A percentile compares a stretch with the other conserved stretches of the same genome.
These are phyloP conservation scores for Hansenula sp. DNA, from an alignment of 1,139 yeast genomes.

Conservation along the genomic window DNA sequence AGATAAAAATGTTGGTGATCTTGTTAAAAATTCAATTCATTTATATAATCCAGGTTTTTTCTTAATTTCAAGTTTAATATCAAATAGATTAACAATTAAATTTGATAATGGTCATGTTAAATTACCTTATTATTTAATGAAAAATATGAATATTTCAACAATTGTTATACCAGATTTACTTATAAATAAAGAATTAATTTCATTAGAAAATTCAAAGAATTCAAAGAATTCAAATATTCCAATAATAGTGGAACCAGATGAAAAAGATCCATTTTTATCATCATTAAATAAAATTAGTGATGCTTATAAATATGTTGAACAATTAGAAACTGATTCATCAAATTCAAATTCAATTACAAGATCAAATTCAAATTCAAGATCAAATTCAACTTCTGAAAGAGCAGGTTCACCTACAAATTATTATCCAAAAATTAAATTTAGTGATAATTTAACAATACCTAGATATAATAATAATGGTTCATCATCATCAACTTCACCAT, in stretches of 20 bases:
- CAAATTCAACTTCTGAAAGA: neutral
- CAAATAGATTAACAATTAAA: slow-evolving; percentile 26
- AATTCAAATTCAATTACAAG: neutral
- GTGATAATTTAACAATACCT: slow-evolving; percentile 14
- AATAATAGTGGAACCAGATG: neutral
- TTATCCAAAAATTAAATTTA: slow-evolving; percentile 17
- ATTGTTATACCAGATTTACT: slow-evolving; percentile 29
- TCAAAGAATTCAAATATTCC: neutral
- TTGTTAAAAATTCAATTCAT: slow-evolving; percentile 45
- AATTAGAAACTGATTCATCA: neutral
- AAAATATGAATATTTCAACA: slow-evolving; percentile 28
- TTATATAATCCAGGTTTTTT: slow-evolving; percentile 56
- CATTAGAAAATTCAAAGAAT: neutral
- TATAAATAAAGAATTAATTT: slow-evolving; percentile 10
- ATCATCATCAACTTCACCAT: slow-evolving; percentile 3
- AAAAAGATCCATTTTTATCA: neutral
- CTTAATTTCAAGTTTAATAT: slow-evolving; percentile 32
- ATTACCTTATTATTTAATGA: slow-evolving; percentile 29
- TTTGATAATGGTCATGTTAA: slow-evolving; percentile 27
- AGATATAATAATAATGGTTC: slow-evolving; percentile 6
- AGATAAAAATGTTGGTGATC: slow-evolving; percentile 34
- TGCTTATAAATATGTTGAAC: neutral
- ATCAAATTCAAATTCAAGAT: neutral
- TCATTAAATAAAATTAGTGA: neutral
- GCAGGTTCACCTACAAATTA: slow-evolving; percentile 12